Percentiles rank a stretch among this genome's conserved stretches.
Conservation (phyloP, 1,284 basidiomycete species). For the Spongiforma sp. region DNA sequence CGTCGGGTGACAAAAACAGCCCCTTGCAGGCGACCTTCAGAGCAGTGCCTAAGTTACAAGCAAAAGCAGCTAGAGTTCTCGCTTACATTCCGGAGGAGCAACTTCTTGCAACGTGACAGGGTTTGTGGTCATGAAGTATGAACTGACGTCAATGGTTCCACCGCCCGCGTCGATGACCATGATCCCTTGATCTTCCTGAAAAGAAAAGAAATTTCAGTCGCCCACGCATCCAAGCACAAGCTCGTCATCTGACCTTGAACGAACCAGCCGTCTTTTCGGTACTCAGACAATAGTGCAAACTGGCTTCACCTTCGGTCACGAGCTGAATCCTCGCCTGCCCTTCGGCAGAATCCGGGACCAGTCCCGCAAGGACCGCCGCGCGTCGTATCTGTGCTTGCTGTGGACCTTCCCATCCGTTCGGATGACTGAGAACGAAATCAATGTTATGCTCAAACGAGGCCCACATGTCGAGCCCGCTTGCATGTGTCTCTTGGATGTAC, state of each 20-base stretch:
- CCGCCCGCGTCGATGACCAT: conserved; percentile 58
- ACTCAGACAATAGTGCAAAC: conserved; percentile 51
- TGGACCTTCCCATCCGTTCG: conserved; percentile 49
- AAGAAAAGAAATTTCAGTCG: conserved; percentile 13
- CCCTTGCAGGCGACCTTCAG: conserved; percentile 40
- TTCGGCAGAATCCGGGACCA: conserved; percentile 39
- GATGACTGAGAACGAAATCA: conserved; percentile 44
- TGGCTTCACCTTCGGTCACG: conserved; percentile 57
- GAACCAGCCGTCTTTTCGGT: conserved; percentile 43
- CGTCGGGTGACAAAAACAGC: conserved; percentile 42
- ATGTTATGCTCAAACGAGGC: conserved; percentile 36
- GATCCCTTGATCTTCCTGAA: conserved; percentile 42
- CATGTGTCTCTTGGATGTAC: conserved; percentile 46
- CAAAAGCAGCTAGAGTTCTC: neutral
- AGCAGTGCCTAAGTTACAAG: conserved; percentile 8
- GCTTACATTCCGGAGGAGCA: conserved; percentile 40
- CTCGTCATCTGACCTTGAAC: conserved; percentile 38
- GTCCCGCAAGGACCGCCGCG: conserved; percentile 42
- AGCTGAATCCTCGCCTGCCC: conserved; percentile 48
- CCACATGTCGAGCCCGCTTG: conserved; percentile 42
- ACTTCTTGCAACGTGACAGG: conserved; percentile 36
- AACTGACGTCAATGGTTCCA: conserved; percentile 49
- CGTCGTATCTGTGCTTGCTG: conserved; percentile 44
- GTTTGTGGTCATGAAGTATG: conserved; percentile 34
- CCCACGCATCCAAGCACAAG: neutral